These are phyloP conservation scores for Aureoboletus auriporus DNA, from an alignment of 768 basidiomycete genomes.

Conservation along the genomic window DNA sequence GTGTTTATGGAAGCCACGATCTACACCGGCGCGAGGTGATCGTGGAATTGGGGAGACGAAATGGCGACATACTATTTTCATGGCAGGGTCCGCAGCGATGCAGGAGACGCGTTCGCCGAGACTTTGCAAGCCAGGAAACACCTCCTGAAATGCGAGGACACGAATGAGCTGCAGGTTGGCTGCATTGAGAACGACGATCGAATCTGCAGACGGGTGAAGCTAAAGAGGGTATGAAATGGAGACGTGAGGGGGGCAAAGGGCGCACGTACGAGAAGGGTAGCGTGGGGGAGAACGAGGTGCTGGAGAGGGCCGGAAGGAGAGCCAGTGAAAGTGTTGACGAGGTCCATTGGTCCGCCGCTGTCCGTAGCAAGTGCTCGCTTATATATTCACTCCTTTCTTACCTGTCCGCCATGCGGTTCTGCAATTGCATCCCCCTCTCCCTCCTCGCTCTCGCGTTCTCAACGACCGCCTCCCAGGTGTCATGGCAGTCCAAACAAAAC, in stretches of 20 bases:
- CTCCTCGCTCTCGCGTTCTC: slow-evolving; percentile 24
- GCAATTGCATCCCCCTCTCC: slow-evolving; percentile 31
- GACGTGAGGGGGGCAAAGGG: neutral
- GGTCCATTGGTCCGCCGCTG: slow-evolving; percentile 34
- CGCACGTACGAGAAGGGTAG: slow-evolving; percentile 56
- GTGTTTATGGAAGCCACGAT: slow-evolving; percentile 68
- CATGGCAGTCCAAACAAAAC: slow-evolving; percentile 33
- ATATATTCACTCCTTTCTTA: slow-evolving; percentile 6
- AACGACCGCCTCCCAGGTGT: slow-evolving; percentile 19
- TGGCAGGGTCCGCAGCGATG: slow-evolving; percentile 68
- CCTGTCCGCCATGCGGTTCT: slow-evolving; percentile 29
- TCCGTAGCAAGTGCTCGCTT: slow-evolving; percentile 5
- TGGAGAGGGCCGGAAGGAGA: slow-evolving; percentile 54
- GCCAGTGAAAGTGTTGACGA: slow-evolving; percentile 42
- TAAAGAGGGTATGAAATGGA: slow-evolving; percentile 25
- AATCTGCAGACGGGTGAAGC: slow-evolving; percentile 72
- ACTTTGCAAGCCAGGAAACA: slow-evolving; percentile 59
- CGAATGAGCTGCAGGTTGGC: slow-evolving; percentile 58
- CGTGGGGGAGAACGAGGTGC: slow-evolving; percentile 52
- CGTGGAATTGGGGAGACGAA: slow-evolving; percentile 2
- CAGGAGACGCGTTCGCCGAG: slow-evolving; percentile 47
- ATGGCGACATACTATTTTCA: slow-evolving; percentile 66
- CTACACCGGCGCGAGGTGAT: slow-evolving; percentile 35
- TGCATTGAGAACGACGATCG: slow-evolving; percentile 71
- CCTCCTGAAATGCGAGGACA: slow-evolving; percentile 76